Percentiles rank a stretch among this genome's conserved stretches.
These are phyloP conservation scores for Solanum clarkiae DNA, from an alignment of 257 asterid species.

Conservation along the genomic window DNA sequence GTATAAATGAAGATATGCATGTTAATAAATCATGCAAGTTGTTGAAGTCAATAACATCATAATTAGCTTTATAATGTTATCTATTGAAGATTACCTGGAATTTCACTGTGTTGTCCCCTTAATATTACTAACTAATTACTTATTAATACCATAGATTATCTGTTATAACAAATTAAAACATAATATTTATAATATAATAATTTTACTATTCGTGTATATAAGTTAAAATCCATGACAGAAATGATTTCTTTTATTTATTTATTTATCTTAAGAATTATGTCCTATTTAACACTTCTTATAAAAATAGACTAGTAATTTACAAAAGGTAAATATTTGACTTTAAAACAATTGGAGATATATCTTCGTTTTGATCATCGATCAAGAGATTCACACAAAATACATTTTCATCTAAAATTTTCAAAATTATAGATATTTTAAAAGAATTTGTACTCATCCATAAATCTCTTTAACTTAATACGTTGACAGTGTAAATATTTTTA, in stretches of 20 bases:
- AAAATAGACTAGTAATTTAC: background rate
- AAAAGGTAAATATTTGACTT: background rate
- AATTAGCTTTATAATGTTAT: background rate
- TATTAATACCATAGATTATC: background rate
- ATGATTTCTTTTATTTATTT: background rate
- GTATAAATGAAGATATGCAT: background rate
- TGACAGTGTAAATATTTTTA: background rate
- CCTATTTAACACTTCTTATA: background rate
- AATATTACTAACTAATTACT: background rate
- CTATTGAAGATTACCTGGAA: background rate
- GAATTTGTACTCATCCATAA: too few relatives aligned
- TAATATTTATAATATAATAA: background rate
- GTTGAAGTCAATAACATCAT: constrained; percentile 6
- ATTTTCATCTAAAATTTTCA: background rate
- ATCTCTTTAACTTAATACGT: background rate
- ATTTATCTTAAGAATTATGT: background rate
- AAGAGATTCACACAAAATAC: background rate
- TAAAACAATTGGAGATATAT: background rate
- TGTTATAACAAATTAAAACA: background rate
- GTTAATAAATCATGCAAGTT: background rate
- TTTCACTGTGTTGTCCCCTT: background rate
- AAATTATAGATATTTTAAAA: background rate
- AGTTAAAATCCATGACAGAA: background rate
- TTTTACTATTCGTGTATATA: background rate
- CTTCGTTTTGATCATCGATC: background rate